Evolutionary conservation across 768 basidiomycete genomes (phyloP), one percentile per base, ranked within the genome.

Genomic region (Russula olivacea): DNA sequence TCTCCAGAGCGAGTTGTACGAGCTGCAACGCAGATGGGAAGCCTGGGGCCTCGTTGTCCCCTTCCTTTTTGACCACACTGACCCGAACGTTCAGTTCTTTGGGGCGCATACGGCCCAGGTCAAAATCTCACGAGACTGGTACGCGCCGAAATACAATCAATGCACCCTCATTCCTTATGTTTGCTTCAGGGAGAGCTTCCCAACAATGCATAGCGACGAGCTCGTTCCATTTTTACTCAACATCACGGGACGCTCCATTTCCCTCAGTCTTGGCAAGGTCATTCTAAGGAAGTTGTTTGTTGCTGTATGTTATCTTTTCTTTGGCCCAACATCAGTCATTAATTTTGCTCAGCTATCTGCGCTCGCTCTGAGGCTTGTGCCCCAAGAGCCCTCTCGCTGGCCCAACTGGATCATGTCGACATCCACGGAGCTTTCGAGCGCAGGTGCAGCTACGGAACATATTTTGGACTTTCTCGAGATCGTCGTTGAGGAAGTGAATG

Each of bases 61-160:
- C 0, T 80, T 94, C 66, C 75, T 93, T 30, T 63, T 63, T 28
- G 79, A 85, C 15, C 79, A 88, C 69, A 75, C 78, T 32, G 88
- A 95, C 73, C 80, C 80, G 57, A 92, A 92, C 69, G 91, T 96
- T 11, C 89, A 94, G 72, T 98, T 96, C 80, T 96, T 93, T 70
- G 93, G 93, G 2, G 93, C 94, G 5, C 94, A 97, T 69, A 97
- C 92, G 0, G 84, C 88, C 2, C 92, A 95, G 71, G 90, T 95
- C 65, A 98, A 98, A 81, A 92, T 96, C 66, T 85, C 89, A 15
- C 78, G 94, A 66, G 94, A 96, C 72, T 96, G 93, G 93, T 94
- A 72, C n/a, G 65, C 15, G 38, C 14, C 21, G 11, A 40, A n/a
- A 28, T n/a, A 52, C 21, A 25, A 17, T 52, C 21, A 30, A 15